A percentile compares a stretch with the other conserved stretches of the same genome.
Conservation (phyloP, 768 basidiomycete genomes). For the Peribolospora baueri region DNA sequence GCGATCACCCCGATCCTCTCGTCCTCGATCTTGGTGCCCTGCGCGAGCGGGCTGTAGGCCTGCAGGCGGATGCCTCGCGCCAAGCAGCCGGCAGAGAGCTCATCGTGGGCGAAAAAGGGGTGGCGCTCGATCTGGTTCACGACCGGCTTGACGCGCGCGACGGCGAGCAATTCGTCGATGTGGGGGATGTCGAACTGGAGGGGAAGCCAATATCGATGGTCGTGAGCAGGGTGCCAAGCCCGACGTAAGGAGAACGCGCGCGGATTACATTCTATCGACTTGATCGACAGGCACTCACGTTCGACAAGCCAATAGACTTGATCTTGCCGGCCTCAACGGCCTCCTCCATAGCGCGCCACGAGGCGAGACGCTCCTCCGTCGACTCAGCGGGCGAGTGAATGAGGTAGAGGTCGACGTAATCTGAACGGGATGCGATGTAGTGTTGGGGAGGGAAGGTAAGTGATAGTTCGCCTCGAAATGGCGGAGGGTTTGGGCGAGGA, state of each 20-base stretch:
- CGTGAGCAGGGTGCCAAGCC: no score
- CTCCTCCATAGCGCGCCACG: conserved; percentile 35
- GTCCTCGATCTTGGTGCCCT: conserved; percentile 13
- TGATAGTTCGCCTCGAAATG: not conserved
- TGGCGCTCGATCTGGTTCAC: conserved; percentile 21
- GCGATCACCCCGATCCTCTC: conserved; percentile 10
- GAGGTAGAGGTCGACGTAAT: conserved; percentile 37
- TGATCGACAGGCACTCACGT: conserved; percentile 3
- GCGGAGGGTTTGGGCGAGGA: not conserved
- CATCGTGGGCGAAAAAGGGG: conserved; percentile 14
- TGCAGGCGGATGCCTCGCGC: conserved; percentile 10
- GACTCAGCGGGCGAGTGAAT: conserved; percentile 24
- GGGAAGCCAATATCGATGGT: no score
- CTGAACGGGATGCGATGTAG: conserved; percentile 5
- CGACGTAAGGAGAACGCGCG: no score
- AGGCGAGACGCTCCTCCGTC: not conserved
- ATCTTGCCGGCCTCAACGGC: conserved; percentile 27
- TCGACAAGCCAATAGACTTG: conserved; percentile 22
- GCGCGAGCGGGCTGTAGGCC: conserved; percentile 17
- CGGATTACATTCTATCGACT: no score
- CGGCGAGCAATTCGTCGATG: conserved; percentile 14
- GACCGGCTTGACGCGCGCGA: not conserved
- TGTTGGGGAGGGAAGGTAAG: conserved; percentile 22
- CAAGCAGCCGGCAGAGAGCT: no score
- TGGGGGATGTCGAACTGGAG: conserved; percentile 17